Conservation (phyloP, 2,329 filamentous ascomycete species). For the Emergomyces orientalis region DNA sequence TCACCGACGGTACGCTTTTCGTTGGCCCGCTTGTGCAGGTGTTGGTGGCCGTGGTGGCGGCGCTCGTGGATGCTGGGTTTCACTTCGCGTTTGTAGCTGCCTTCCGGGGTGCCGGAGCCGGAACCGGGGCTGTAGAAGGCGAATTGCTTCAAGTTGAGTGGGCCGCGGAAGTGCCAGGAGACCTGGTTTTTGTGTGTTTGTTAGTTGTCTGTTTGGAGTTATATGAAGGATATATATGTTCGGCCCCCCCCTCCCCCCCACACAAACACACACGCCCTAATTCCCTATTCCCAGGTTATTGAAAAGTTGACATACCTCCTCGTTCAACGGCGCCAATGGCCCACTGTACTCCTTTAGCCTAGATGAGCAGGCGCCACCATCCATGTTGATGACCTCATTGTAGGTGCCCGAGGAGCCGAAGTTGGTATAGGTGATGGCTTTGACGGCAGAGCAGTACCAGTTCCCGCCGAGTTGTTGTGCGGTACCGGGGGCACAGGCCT, state of each 20-base stretch:
- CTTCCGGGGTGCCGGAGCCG: conserved; percentile 3
- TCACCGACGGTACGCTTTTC: conserved; percentile 45
- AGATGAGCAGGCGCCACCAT: conserved; percentile 47
- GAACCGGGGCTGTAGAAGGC: conserved; percentile 55
- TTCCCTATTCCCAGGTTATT: neutral
- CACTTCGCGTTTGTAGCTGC: conserved; percentile 27
- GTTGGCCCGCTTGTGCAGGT: conserved; percentile 34
- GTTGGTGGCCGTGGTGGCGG: conserved; percentile 45
- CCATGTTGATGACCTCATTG: conserved; percentile 55
- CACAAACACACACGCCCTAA: too few species aligned
- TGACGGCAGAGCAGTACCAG: conserved; percentile 56
- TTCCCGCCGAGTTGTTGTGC: conserved; percentile 43
- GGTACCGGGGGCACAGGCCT: conserved; percentile 15
- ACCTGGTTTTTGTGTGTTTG: conserved; percentile 42
- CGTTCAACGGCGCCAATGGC: conserved; percentile 56
- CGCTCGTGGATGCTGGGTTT: conserved; percentile 31
- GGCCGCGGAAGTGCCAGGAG: conserved; percentile 63
- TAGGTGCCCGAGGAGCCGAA: conserved; percentile 54
- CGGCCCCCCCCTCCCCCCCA: too few species aligned
- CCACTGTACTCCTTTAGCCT: conserved; percentile 48
- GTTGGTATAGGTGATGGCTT: conserved; percentile 58
- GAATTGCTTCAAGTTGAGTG: conserved; percentile 56
- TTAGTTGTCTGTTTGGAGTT: neutral
- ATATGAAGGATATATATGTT: neutral
- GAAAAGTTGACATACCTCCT: conserved; percentile 49